A percentile compares a stretch with the other conserved stretches of the same genome.
These are phyloP conservation scores for Pyronema domesticum DNA, from an alignment of 495 filamentous ascomycete genomes.

Conservation along the genomic window DNA sequence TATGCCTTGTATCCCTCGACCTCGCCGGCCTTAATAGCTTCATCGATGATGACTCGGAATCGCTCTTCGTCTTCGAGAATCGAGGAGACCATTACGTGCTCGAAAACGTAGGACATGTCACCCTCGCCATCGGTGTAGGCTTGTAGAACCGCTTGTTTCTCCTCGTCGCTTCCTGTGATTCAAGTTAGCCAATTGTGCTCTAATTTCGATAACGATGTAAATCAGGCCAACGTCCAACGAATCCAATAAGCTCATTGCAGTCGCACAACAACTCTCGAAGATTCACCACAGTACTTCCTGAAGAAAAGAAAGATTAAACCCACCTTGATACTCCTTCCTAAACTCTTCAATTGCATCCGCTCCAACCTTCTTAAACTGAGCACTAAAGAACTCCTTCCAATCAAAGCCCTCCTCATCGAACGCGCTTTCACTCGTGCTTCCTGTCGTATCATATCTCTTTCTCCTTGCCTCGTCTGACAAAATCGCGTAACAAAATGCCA, in stretches of 20 bases:
- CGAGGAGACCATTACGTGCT: conserved; percentile 68
- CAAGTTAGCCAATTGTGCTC: neutral
- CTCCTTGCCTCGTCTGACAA: conserved; percentile 65
- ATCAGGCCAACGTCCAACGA: neutral
- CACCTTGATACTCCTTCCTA: conserved; percentile 49
- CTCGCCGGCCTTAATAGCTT: conserved; percentile 51
- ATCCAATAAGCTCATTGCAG: too few relatives aligned
- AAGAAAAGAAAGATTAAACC: neutral
- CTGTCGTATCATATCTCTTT: conserved; percentile 71
- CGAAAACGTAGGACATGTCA: conserved; percentile 56
- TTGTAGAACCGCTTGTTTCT: conserved; percentile 53
- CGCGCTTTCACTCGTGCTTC: conserved; percentile 61
- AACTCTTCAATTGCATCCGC: conserved; percentile 52
- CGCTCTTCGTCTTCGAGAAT: conserved; percentile 72
- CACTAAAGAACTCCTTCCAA: conserved; percentile 75
- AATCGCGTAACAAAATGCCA: conserved; percentile 87
- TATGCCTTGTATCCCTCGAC: conserved; percentile 51
- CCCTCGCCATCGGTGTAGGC: conserved; percentile 55
- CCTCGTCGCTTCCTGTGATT: conserved; percentile 52
- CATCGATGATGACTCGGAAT: conserved; percentile 61
- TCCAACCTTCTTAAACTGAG: conserved; percentile 58
- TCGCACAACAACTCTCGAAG: too few relatives aligned
- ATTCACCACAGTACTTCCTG: too few relatives aligned
- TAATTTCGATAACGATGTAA: neutral
- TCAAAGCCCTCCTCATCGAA: conserved; percentile 63